Evolutionary conservation across 805 yeast species (phyloP), one percentile per base, ranked within the genome.

Genomic region (Ogataea wickerhamii): DNA sequence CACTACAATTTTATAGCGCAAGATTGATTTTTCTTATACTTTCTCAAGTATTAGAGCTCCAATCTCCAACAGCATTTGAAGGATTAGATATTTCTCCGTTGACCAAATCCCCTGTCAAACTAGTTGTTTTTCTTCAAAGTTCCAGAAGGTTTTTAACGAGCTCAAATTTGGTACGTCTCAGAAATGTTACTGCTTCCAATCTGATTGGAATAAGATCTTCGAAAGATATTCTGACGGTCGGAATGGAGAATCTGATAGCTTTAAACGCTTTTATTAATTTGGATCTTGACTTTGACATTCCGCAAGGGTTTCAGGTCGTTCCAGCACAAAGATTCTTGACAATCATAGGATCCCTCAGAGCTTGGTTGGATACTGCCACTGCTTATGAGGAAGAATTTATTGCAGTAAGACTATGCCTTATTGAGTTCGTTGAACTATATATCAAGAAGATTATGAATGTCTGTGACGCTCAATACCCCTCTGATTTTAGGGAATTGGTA

Each of bases 141-240:
- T 44, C 64, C 4, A 58, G 61, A 6, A 69, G 68, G 20, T 55
- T 71, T 23, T 50, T 68, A 1, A 36, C 60, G 0, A 54, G 69
- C 7, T 41, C 60, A 0, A 60, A 64, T 25, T 65, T 75, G 23
- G 80, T 73, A 13, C 68, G 80, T 41, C 47, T 75, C 7, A 70
- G 88, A 46, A 82, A 79, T 45, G 67, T 69, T 38, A 63, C 75
- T n/a, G 78, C 79, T 11, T 76, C 89, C 1, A 87, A 81, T 48
- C 54, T 83, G 16, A 63, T 82, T 32, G 86, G 87, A 1, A 60
- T 73, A 2, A 68, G 66, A 35, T 32, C 43, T 2, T 49, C 69
- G 2, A 36, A 58, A 0, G 72, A 72, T 22, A 66, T 80, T 10
- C 36, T 68, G 6, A 32, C 51, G 2, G 54, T 54, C 2, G 82